Base-by-base conservation (phyloP, 1,139 yeast genomes). In the Magnusiomyces tetraspermus region DNA sequence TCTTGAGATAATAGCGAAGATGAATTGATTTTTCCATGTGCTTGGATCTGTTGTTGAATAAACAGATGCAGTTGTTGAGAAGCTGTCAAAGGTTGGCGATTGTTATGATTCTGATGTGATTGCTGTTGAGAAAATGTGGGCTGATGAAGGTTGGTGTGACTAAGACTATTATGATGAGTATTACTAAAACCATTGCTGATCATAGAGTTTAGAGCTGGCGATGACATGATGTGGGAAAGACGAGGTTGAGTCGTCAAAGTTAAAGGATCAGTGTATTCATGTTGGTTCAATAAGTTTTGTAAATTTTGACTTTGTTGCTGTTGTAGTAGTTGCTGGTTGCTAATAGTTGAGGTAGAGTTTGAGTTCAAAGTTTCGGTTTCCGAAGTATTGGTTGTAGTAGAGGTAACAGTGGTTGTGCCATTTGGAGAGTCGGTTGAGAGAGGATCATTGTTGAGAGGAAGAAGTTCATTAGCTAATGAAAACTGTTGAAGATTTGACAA, bases 161-260 rank as follows among this genome's bases (percentile, higher is more conserved):
- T n/a, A n/a, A n/a, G n/a, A n/a, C n/a, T n/a, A n/a, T n/a, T n/a
- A n/a, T n/a, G n/a, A n/a, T n/a, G n/a, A n/a, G n/a, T n/a, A n/a
- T n/a, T n/a, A n/a, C n/a, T n/a, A n/a, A n/a, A n/a, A n/a, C n/a
- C n/a, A n/a, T n/a, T n/a, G 33, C 48, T 52, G 40, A 49, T 52
- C 43, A 52, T 52, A 26, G 54, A 52, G 48, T 46, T 48, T 23
- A 52, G 24, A 19, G 53, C 53, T 19, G 53, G 53, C 17, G 53
- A 51, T 13, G 48, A 47, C 37, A 41, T 23, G 23, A 51, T 22
- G 11, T 36, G 50, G 28, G 53, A 46, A 23, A 51, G 53, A 33
- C 53, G 45, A 21, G 53, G 53, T 31, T 51, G 53, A 4, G 53
- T 51, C 6, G 48, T 22, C 5, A 46, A 31, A 33, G 49, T 46